Base-by-base conservation (phyloP, 2,329 filamentous ascomycete genomes). In the Ophiostoma piceae region DNA sequence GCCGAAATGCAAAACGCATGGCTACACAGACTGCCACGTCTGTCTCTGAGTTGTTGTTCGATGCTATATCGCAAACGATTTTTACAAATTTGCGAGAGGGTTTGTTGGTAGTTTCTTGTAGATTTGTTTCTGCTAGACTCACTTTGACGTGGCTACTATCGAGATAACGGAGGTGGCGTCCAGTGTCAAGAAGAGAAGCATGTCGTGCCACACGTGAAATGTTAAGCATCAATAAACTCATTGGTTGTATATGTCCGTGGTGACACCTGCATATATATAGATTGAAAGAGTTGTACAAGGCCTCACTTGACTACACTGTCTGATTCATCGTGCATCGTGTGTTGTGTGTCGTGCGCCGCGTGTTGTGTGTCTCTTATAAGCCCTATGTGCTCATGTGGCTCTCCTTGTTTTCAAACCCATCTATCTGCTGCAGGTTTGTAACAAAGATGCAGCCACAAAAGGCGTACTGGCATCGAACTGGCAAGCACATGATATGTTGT, bases 301-400 rank as follows among this genome's bases (percentile, higher is more conserved):
- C 43, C 41, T 47, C 43, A 47, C 43, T 47, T 47, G 43, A 47
- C 43, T 47, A 47, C 43, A 47, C 19, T 47, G 43, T 47, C 19
- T 19, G 43, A 16, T n/a, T 3, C 43, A n/a, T 47, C 43, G 43
- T n/a, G 43, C 43, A n/a, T 47, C 14, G 41, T 47, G 14, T 16
- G 41, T 47, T 14, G 9, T 41, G 39, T 41, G 39, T 14, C 43
- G 39, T 41, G 39, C 11, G 9, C 39, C 39, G 39, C 12, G 39
- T 41, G 39, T 41, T 16, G 43, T 47, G 16, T 57, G 51, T 57
- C 51, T 57, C 22, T 26, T 29, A 57, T 57, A 26, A 12, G 22
- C 51, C 22, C 51, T 29, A 57, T 57, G 51, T 62, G 57, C 57
- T 62, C 26, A 32, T 62, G 57, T 35, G 26, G 57, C 57, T 35